A percentile compares a stretch with the other conserved stretches of the same genome.
These are phyloP conservation scores for Teratosphaeria destructans DNA, from an alignment of 2,329 filamentous ascomycete species.

Conservation along the genomic window DNA sequence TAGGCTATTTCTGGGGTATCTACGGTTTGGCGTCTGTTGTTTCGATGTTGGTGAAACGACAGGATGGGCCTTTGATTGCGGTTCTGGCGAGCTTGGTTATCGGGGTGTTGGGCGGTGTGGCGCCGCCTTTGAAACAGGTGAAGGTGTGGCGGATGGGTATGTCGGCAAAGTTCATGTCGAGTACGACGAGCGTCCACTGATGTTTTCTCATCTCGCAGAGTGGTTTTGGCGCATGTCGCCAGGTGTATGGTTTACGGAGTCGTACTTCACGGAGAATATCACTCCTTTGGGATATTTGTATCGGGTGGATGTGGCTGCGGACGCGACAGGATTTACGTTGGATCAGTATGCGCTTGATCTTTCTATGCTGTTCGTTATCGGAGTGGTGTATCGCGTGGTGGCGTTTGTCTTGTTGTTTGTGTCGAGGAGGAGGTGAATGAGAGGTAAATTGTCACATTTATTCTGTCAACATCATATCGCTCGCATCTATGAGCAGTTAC, in stretches of 20 bases:
- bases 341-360: slow-evolving; percentile 36
- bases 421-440: neutral
- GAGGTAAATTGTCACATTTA: neutral
- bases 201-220: neutral
- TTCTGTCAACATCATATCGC: neutral
- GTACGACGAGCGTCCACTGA: slow-evolving; percentile 12
- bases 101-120: slow-evolving; percentile 44
- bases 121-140: slow-evolving; percentile 41
- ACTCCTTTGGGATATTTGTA: slow-evolving; percentile 43
- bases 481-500: neutral
- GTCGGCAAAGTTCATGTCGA: slow-evolving; percentile 13
- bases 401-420: slow-evolving; percentile 14
- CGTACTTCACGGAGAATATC: slow-evolving; percentile 45
- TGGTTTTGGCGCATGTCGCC: slow-evolving; percentile 46
- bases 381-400: slow-evolving; percentile 17
- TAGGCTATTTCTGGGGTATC: slow-evolving; percentile 49
- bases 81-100: slow-evolving; percentile 46
- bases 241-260: slow-evolving; percentile 46
- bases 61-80: slow-evolving; percentile 48
- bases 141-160: slow-evolving; percentile 38
- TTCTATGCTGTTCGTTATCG: slow-evolving; percentile 19
- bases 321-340: slow-evolving; percentile 37
- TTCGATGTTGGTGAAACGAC: slow-evolving; percentile 44
- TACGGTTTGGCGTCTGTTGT: slow-evolving; percentile 45
- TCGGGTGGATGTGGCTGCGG: slow-evolving; percentile 36